Evolutionary conservation across 345 rosid genomes (phyloP).

Genomic region (Hibiscus trionum): DNA sequence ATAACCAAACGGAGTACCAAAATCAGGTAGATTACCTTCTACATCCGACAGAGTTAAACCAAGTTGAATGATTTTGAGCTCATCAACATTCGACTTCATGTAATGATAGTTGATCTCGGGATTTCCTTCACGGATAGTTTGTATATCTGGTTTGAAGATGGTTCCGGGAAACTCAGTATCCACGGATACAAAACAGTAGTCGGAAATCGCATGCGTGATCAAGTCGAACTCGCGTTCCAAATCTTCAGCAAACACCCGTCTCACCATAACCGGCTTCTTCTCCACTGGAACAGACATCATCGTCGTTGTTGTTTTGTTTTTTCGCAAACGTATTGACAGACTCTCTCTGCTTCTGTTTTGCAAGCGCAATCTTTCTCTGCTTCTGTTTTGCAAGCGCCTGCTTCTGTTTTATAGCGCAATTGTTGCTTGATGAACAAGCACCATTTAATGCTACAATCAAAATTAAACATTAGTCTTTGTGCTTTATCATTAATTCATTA

Average conservation of each 20-base stretch:
- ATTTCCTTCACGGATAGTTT: not conserved
- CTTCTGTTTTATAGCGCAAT: too few relatives aligned
- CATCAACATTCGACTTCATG: slow-evolving; percentile 9
- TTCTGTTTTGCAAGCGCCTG: too few relatives aligned
- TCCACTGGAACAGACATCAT: too few relatives aligned
- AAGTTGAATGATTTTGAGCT: not conserved
- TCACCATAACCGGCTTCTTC: not conserved
- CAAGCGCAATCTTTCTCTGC: too few relatives aligned
- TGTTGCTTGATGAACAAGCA: too few relatives aligned
- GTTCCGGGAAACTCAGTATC: not conserved
- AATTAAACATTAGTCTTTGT: too few relatives aligned
- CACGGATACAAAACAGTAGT: not conserved
- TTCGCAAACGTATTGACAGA: too few relatives aligned
- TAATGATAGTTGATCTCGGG: not conserved
- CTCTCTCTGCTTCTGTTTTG: too few relatives aligned
- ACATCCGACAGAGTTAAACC: slow-evolving; percentile 3
- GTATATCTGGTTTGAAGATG: too few relatives aligned
- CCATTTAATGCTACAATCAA: too few relatives aligned
- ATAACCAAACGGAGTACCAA: not conserved
- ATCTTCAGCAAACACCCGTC: not conserved
- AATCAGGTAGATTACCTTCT: not conserved
- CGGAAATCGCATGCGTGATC: not conserved
- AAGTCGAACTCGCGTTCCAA: not conserved
- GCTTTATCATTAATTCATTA: too few relatives aligned
- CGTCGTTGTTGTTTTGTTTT: too few relatives aligned